Percentiles rank a stretch among this genome's conserved stretches.
Conservation (phyloP, 495 filamentous ascomycete genomes). For the Hypoxylon lenormandii region DNA sequence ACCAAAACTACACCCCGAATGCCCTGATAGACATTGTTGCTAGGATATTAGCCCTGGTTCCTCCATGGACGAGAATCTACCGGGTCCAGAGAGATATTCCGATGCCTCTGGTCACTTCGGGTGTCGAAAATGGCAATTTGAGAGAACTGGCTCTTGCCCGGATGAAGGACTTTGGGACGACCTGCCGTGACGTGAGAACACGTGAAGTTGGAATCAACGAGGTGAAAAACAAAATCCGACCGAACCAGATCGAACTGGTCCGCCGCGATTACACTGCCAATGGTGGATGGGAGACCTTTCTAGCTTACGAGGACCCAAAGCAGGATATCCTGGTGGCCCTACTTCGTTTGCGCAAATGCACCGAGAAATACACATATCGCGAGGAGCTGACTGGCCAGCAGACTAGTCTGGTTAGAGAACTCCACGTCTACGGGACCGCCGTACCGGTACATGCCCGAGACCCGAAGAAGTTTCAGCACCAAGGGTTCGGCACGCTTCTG, state of each 20-base stretch:
- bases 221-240: slow-evolving; percentile 97
- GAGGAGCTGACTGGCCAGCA: slow-evolving; percentile 85
- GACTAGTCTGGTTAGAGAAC: slow-evolving; percentile 90
- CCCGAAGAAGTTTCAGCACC: slow-evolving; percentile 96
- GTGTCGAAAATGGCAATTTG: slow-evolving; percentile 97
- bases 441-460: slow-evolving; percentile 95
- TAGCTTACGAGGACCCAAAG: slow-evolving; percentile 97
- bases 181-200: slow-evolving; percentile 96
- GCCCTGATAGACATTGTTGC: slow-evolving; percentile 94
- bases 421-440: slow-evolving; percentile 96
- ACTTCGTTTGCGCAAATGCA: slow-evolving; percentile 90
- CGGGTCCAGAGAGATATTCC: slow-evolving; percentile 98
- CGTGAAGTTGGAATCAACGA: slow-evolving; percentile 98
- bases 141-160: slow-evolving; percentile 89
- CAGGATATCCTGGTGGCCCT: slow-evolving; percentile 96
- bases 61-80: slow-evolving; percentile 98
- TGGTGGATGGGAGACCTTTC: slow-evolving; percentile 96
- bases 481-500: slow-evolving; percentile 92
- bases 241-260: slow-evolving; percentile 95
- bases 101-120: slow-evolving; percentile 96
- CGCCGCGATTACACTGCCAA: slow-evolving; percentile 94
- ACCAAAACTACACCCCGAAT: slow-evolving; percentile 98
- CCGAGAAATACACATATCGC: slow-evolving; percentile 87
- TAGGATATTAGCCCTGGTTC: slow-evolving; percentile 90
- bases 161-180: slow-evolving; percentile 99